Evolutionary conservation across 2,329 filamentous ascomycete genomes (phyloP).

Genomic region (Massarina eburnea): DNA sequence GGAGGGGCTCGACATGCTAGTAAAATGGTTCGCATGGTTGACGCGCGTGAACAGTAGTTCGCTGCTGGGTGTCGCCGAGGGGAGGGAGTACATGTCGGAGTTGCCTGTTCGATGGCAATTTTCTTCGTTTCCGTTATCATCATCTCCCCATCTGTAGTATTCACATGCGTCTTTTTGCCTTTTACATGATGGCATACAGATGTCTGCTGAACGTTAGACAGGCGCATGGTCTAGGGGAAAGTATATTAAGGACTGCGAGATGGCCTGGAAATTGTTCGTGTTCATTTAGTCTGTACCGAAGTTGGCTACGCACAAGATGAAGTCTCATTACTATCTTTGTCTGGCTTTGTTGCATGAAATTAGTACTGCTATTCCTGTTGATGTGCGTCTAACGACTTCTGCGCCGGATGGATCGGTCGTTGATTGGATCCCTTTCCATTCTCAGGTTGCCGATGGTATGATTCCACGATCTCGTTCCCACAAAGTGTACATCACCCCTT

Average conservation of each 20-base stretch:
- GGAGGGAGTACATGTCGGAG: no score
- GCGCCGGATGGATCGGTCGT: constrained; percentile 10
- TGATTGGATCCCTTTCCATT: constrained; percentile 12
- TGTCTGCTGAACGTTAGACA: neutral
- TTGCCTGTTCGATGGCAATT: neutral
- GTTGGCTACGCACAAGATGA: constrained; percentile 2
- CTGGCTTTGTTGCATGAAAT: constrained; percentile 2
- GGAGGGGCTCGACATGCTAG: neutral
- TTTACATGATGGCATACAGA: neutral
- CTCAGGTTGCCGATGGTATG: constrained; percentile 9
- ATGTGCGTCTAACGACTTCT: constrained; percentile 11
- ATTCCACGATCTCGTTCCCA: neutral
- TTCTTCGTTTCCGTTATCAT: no score
- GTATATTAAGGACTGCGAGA: constrained; percentile 6
- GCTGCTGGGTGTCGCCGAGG: no score
- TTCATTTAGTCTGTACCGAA: neutral
- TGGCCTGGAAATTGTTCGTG: neutral
- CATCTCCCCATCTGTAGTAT: neutral
- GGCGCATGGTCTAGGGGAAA: neutral
- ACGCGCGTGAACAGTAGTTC: neutral
- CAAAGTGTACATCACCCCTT: no score
- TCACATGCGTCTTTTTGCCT: neutral
- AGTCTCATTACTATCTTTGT: constrained; percentile 2
- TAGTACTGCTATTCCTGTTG: constrained; percentile 3
- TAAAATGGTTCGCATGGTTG: neutral